Base-by-base conservation (phyloP, 2,329 filamentous ascomycete genomes). In the Escovopsis sp. region DNA sequence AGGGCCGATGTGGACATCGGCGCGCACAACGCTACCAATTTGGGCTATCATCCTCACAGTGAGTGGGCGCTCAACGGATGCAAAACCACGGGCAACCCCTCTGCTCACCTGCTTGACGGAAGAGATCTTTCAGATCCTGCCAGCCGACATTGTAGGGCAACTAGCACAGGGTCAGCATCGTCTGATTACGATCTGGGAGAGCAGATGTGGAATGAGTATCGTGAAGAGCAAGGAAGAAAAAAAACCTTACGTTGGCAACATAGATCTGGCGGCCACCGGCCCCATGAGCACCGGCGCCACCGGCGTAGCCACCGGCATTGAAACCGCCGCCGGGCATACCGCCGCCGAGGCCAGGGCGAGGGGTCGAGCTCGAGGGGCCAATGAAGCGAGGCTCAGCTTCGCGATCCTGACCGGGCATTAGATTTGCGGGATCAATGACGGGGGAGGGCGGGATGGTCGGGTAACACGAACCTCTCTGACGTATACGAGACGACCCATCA, bases 41-140 rank as follows among this genome's bases (percentile, higher is more conserved):
- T 72, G 71, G 28, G 61, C 61, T 64, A 40, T n/a, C 15, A 4
- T 4, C 9, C 4, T 17, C 9, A 5, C 4, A 31, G 4, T 14
- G 21, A 9, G 14, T 2, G 8, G 18, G 16, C 12, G 14, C 27
- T 35, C 13, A 23, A 21, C 10, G 14, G 14, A 11, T 14, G 14
- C 34, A 6, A 5, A 9, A 25, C 11, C 4, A 11, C 21, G 8
- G 7, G n/a, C n/a, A 23, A 23, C 10, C 21, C 11, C 11, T 4
- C 7, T 25, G 69, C 85, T 71, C 70, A 94, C 87, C 84, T 63
- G 90, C 87, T 72, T 94, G 87, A 54, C 90, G 83, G 71, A 98
- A 98, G 47, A 98, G 71, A 60, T 98, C 90, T 66, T 98, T 98
- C 48, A 98, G 66, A 60, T 98, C 90, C 64, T 98, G 90, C 90